Evolutionary conservation across 2,329 filamentous ascomycete species (phyloP).

Genomic region (Hirsutella thompsonii): DNA sequence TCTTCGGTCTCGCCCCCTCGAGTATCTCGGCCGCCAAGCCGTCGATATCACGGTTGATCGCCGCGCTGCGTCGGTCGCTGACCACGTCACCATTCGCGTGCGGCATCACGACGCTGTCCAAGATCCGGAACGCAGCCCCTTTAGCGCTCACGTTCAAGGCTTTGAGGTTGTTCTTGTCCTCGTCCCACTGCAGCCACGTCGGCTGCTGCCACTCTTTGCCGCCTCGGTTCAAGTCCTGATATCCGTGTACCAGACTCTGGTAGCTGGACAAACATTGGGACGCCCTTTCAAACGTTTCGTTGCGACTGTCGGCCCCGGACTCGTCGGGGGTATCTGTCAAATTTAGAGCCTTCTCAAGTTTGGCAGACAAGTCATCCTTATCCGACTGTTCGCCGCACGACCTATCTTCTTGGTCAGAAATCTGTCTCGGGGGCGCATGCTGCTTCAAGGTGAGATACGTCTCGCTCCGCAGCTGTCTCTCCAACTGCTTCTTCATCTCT

Average conservation of each 20-base stretch:
- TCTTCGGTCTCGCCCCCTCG: conserved; percentile 10
- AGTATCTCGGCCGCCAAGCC: conserved; percentile 21
- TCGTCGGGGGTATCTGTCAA: not conserved
- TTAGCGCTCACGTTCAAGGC: conserved; percentile 15
- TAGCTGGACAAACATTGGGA: conserved; percentile 7
- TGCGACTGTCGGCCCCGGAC: not conserved
- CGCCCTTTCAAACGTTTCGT: conserved; percentile 1
- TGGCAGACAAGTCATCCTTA: not conserved
- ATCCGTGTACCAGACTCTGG: conserved; percentile 9
- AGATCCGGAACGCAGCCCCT: conserved; percentile 9
- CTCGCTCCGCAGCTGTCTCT: conserved; percentile 5
- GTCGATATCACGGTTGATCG: conserved; percentile 15
- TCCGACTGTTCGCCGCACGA: too few species aligned
- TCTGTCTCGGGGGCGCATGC: too few species aligned
- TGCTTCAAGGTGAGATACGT: not conserved
- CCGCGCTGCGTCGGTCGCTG: conserved; percentile 3
- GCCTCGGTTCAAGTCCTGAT: conserved; percentile 9
- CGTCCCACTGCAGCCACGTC: conserved; percentile 17
- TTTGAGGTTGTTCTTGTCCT: conserved; percentile 17
- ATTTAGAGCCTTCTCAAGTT: not conserved
- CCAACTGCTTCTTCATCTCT: conserved; percentile 10
- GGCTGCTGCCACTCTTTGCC: conserved; percentile 11
- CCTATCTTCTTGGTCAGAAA: too few species aligned
- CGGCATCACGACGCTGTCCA: conserved; percentile 17
- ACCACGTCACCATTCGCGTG: conserved; percentile 1